A percentile compares a stretch with the other conserved stretches of the same genome.
These are phyloP conservation scores for Cystobasidium tubakii DNA, from an alignment of 768 basidiomycete species.

Conservation along the genomic window DNA sequence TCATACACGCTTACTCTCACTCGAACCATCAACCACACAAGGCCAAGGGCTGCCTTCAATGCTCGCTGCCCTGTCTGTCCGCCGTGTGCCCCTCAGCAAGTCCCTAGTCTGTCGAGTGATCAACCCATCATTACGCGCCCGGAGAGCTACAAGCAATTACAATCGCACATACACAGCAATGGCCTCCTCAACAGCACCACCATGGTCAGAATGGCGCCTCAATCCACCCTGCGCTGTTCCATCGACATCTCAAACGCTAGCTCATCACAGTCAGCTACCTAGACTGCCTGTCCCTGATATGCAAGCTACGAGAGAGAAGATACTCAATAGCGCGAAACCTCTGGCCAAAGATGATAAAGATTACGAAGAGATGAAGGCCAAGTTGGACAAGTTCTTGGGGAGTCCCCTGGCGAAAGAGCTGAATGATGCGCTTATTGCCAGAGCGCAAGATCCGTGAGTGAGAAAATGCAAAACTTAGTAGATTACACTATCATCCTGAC, in stretches of 20 bases:
- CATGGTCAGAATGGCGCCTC: slow-evolving; percentile 36
- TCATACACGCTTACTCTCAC: not conserved
- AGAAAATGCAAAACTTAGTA: not conserved
- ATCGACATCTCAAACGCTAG: not conserved
- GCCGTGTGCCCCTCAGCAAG: not conserved
- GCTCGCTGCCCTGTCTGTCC: slow-evolving; percentile 1
- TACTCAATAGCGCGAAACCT: slow-evolving; percentile 12
- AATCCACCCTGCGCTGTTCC: slow-evolving; percentile 27
- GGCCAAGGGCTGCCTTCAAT: not conserved
- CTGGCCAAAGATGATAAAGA: slow-evolving; percentile 33
- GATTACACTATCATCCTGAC: not conserved
- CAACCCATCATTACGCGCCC: not conserved
- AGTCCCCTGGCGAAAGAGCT: slow-evolving; percentile 17
- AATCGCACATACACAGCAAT: slow-evolving; percentile 13
- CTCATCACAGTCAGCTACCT: slow-evolving; percentile 29
- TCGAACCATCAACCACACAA: not conserved
- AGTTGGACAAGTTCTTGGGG: slow-evolving; percentile 23
- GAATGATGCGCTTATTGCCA: slow-evolving; percentile 19
- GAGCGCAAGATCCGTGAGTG: slow-evolving; percentile 19
- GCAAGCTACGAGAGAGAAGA: slow-evolving; percentile 11
- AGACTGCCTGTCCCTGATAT: slow-evolving; percentile 37
- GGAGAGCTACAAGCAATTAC: not conserved
- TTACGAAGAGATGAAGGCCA: slow-evolving; percentile 10
- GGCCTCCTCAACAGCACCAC: slow-evolving; percentile 20
- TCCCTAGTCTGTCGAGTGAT: not conserved